Base-by-base conservation (phyloP, 1,139 yeast species). In the Hanseniaspora gamundiae region DNA sequence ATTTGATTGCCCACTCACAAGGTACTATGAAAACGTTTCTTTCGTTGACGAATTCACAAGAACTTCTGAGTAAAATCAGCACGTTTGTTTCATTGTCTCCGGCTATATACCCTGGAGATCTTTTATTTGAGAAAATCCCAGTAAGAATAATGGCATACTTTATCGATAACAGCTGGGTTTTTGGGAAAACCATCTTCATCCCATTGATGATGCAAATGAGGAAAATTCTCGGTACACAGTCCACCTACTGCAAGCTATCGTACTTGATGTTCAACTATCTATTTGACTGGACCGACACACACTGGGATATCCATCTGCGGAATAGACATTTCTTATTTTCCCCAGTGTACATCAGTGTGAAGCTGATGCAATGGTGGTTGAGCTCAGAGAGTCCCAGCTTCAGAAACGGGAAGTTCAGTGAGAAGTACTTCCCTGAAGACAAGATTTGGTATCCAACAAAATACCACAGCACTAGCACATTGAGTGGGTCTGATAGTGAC, bases 311-410 rank as follows among this genome's bases (percentile, higher is more conserved):
- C 21, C 67, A 71, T 27, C 66, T 84, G 28, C 69, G 88, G 57
- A 74, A 75, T 49, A 68, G 87, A 41, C 88, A 83, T 64, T 84
- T 88, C 52, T 62, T 86, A 11, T 87, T 84, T 60, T 82, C 93
- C n/a, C 95, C 95, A 0, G 82, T 83, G 4, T 82, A 75, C 58
- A 82, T 86, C 10, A 80, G 93, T 24, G 70, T 86, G 2, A 77
- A 78, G 52, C 68, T 85, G 49, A 86, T 91, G 94, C 71, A 74
- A 43, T 91, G 96, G 95, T 91, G 97, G 96, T 66, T 80, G 10
- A 71, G 60, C 40, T 48, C 54, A 2, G 52, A 51, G 31, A 52
- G 49, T 43, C 45, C 48, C 16, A 52, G 58, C 35, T 61, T 60
- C 45, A 58, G 54, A 42, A 54, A 55, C 22, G 46, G 46, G 4